Evolutionary conservation across 768 basidiomycete species (phyloP), one percentile per base, ranked within the genome.

Genomic region (Psilocybe subaeruginosa): DNA sequence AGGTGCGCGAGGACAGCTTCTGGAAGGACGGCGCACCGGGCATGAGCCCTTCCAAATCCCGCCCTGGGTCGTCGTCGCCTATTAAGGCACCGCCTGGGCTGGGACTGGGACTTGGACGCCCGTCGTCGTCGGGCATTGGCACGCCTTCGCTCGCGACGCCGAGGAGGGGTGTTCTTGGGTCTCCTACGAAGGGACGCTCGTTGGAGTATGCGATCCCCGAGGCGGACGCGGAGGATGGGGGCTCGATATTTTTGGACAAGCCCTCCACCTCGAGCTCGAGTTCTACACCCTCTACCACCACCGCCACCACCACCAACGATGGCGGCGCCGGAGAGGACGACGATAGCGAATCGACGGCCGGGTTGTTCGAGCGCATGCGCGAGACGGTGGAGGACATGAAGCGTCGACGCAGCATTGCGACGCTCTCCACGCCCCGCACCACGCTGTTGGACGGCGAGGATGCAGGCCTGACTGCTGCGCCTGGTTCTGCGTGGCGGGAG

Each of bases 11-110:
- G 69, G 84, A 60, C 75, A 81, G 70, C 56, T 84, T 84, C 68
- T 86, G 83, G 70, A 77, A 73, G 17, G 83, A 80, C 19, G 80
- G 82, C 17, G 77, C 82, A 12, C 87, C 87, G 1, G 87, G 86
- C 1, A 76, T 85, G 74, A 72, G 71, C 67, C 70, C 70, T 69
- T 62, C 69, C 72, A 73, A 64, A 47, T 43, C 9, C 17, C 43
- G 51, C n/a, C 41, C 41, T 43, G 14, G 41, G 5, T 12, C 14
- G 48, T 37, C 63, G 3, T 69, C 71, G 9, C 68, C 68, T 19
- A 60, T 55, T 8, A 70, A 72, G 51, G 43, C 47, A 5, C 35
- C 56, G 11, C 45, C 54, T 11, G 60, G 61, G 5, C 55, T 62
- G 51, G 56, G 56, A 7, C 23, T 62, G 3, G 61, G 61, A 12